phyloP scores from a whole-genome alignment of 768 basidiomycete species.

The Leccinum fibrillosum region DNA sequence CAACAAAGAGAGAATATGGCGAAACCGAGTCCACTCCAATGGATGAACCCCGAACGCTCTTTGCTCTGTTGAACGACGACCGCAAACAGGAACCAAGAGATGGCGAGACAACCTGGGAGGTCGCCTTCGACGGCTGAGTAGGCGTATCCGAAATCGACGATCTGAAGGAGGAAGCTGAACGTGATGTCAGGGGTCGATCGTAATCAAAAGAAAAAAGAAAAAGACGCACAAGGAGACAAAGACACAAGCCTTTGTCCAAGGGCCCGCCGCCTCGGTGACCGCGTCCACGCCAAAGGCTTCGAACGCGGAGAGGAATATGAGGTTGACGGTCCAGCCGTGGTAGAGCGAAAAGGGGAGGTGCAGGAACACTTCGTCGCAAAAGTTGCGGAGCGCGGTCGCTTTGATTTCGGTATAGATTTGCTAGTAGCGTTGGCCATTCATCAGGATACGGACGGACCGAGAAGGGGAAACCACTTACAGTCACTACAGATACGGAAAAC shows the following conservation, averaged over 20 bases:
- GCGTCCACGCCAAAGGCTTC: conserved; percentile 63
- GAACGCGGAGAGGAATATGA: conserved; percentile 53
- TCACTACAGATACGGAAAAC: conserved; percentile 49
- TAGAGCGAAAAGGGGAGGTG: conserved; percentile 72
- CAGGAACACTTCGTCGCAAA: conserved; percentile 61
- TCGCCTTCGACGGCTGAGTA: conserved; percentile 64
- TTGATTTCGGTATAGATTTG: conserved; percentile 70
- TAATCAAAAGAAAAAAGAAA: neutral
- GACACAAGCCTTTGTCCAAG: conserved; percentile 62
- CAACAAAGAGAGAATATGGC: conserved; percentile 62
- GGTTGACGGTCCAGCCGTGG: conserved; percentile 57
- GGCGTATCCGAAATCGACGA: conserved; percentile 60
- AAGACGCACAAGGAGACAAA: conserved; percentile 52
- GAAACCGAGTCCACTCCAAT: conserved; percentile 64
- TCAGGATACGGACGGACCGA: neutral
- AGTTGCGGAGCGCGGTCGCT: conserved; percentile 45
- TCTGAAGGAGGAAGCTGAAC: conserved; percentile 52
- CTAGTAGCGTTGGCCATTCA: conserved; percentile 20
- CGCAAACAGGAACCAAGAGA: conserved; percentile 64
- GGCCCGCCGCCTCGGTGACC: conserved; percentile 44
- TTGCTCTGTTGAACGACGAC: conserved; percentile 53
- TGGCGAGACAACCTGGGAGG: conserved; percentile 63
- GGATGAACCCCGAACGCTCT: conserved; percentile 50
- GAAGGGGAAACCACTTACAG: conserved; percentile 25
- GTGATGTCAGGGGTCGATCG: neutral